A percentile compares a stretch with the other conserved stretches of the same genome.
Evolutionary conservation across 2,329 filamentous ascomycete genomes (phyloP).

Genomic region (Ilyonectria sp.): DNA sequence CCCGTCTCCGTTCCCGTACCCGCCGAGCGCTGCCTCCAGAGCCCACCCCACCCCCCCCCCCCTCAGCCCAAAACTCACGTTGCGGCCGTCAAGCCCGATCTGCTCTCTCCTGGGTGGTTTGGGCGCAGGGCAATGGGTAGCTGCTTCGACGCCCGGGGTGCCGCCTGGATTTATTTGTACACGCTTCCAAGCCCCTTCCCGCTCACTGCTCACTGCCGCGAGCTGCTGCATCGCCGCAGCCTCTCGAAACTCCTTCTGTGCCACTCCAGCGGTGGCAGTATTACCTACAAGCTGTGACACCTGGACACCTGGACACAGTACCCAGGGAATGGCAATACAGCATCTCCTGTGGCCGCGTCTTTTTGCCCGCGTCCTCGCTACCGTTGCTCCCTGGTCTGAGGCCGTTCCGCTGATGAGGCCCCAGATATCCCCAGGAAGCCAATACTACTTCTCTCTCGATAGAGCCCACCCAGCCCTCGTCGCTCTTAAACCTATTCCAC

Average conservation of each 20-base stretch:
- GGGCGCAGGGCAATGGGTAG: slow-evolving; percentile 44
- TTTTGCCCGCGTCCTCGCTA: slow-evolving; percentile 44
- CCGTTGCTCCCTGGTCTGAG: slow-evolving; percentile 37
- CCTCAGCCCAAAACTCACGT: slow-evolving; percentile 32
- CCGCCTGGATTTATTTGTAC: slow-evolving; percentile 33
- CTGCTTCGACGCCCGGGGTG: slow-evolving; percentile 43
- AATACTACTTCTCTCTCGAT: slow-evolving; percentile 67
- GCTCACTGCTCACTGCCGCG: slow-evolving; percentile 40
- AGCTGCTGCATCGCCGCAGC: slow-evolving; percentile 45
- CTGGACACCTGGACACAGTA: slow-evolving; percentile 48
- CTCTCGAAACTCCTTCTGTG: slow-evolving; percentile 49
- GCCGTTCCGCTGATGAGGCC: slow-evolving; percentile 46
- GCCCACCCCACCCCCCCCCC: slow-evolving; percentile 15
- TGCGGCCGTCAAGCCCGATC: slow-evolving; percentile 36
- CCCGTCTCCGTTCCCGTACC: slow-evolving; percentile 30
- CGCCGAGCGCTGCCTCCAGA: neutral
- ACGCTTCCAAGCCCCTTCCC: slow-evolving; percentile 33
- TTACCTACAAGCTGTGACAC: slow-evolving; percentile 49
- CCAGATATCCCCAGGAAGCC: slow-evolving; percentile 70
- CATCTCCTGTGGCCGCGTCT: slow-evolving; percentile 46
- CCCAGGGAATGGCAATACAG: slow-evolving; percentile 51
- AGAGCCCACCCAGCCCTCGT: slow-evolving; percentile 67
- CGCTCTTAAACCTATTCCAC: slow-evolving; percentile 68
- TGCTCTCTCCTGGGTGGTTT: slow-evolving; percentile 41
- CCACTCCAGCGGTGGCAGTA: slow-evolving; percentile 47